Conservation (phyloP, 202 grass and related monocot genomes). For the Digitaria exilis region DNA sequence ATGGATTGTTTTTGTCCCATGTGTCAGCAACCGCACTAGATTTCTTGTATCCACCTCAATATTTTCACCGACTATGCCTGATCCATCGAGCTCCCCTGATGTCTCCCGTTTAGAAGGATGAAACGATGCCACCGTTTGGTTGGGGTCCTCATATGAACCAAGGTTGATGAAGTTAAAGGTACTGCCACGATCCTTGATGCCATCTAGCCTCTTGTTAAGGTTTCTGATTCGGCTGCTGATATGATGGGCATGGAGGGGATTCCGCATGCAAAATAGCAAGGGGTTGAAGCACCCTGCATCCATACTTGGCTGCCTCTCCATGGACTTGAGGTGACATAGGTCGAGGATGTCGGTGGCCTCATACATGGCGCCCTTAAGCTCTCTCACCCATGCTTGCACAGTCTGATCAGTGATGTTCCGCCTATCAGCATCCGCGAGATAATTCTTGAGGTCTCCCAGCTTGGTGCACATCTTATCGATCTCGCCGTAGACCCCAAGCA, state of each 20-base stretch:
- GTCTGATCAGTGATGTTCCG: neutral
- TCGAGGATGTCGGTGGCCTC: neutral
- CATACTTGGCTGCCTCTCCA: neutral
- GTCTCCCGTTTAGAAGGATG: neutral
- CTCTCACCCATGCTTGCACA: neutral
- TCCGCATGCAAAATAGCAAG: slow-evolving; percentile 7
- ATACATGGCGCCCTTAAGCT: neutral
- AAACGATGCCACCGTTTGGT: neutral
- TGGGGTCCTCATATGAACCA: neutral
- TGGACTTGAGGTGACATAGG: neutral
- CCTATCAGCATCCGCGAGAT: neutral
- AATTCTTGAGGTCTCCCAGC: slow-evolving; percentile 18
- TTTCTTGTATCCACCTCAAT: neutral
- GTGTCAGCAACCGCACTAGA: neutral
- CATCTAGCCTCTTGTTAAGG: neutral
- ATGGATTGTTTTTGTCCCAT: neutral
- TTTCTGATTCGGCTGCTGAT: neutral
- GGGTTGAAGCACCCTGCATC: neutral
- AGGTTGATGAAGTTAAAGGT: neutral
- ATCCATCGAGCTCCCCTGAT: neutral
- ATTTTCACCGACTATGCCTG: neutral
- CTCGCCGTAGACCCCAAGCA: neutral
- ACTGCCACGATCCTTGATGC: neutral
- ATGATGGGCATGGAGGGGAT: neutral
- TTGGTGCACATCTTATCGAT: neutral